These are phyloP conservation scores for Sporothrix schenckii DNA, from an alignment of 2,329 filamentous ascomycete species.

Conservation along the genomic window DNA sequence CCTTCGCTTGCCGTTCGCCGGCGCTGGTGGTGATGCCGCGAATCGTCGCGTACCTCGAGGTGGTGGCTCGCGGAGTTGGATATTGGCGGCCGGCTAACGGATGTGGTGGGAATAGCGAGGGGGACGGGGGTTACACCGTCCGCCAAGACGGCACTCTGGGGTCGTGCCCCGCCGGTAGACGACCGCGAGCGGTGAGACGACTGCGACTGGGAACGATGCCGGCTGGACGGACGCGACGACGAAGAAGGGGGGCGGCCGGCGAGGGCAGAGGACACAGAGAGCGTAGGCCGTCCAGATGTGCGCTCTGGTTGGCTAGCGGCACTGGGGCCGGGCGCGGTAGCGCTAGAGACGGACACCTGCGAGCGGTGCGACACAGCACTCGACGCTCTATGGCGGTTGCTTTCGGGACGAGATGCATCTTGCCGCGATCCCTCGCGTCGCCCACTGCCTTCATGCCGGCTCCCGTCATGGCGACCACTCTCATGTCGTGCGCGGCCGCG, in stretches of 20 bases:
- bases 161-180: constrained; percentile 43
- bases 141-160: constrained; percentile 14
- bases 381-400: constrained; percentile 13
- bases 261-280: constrained; percentile 27
- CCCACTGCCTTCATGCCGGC: constrained; percentile 48
- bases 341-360: constrained; percentile 9
- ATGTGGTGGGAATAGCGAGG: not conserved
- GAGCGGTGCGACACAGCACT: constrained; percentile 29
- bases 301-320: constrained; percentile 11
- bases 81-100: constrained; percentile 53
- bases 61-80: constrained; percentile 46
- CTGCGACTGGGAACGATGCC: constrained; percentile 46
- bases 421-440: constrained; percentile 45
- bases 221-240: constrained; percentile 39
- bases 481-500: constrained; percentile 59
- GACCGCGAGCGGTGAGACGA: constrained; percentile 44
- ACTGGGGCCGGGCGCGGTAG: constrained; percentile 8
- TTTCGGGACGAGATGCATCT: not conserved
- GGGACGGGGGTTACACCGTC: constrained; percentile 10
- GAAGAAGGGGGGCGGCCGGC: constrained; percentile 36
- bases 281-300: not conserved
- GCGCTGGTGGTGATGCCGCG: constrained; percentile 46
- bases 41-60: constrained; percentile 55
- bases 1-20: constrained; percentile 58
- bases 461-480: constrained; percentile 42